Conservation (phyloP, 352 stramenopile species). For the Pythium catenulatum region DNA sequence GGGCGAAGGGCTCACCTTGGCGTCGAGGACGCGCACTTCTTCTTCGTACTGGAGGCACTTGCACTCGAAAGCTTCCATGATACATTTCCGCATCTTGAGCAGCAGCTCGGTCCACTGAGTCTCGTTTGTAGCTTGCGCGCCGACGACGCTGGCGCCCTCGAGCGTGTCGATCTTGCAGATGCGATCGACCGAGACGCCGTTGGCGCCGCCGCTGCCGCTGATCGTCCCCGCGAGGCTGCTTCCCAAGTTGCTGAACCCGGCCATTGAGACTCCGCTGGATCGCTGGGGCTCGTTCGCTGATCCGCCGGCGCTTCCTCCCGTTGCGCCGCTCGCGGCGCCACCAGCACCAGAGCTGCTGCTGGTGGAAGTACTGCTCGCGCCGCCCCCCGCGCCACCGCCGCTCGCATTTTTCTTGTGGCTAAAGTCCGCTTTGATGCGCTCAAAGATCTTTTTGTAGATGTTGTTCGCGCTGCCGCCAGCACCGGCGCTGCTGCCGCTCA, state of each 20-base stretch:
- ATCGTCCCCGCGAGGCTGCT: conserved; percentile 47
- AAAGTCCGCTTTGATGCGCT: conserved; percentile 83
- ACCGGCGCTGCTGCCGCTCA: background rate
- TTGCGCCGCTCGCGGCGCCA: background rate
- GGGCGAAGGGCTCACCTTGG: conserved; percentile 66
- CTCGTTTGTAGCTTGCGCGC: conserved; percentile 84
- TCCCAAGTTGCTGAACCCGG: conserved; percentile 32
- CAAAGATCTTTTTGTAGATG: conserved; percentile 90
- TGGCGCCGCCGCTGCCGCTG: conserved; percentile 13
- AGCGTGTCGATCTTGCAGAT: conserved; percentile 92
- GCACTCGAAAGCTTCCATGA: conserved; percentile 91
- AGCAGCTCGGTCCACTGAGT: conserved; percentile 89
- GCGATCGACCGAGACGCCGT: conserved; percentile 67
- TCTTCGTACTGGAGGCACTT: conserved; percentile 91
- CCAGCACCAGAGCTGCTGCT: background rate
- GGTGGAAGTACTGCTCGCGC: conserved; percentile 19
- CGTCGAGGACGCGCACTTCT: conserved; percentile 78
- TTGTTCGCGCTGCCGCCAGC: background rate
- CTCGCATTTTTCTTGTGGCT: conserved; percentile 68
- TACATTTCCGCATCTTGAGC: conserved; percentile 79
- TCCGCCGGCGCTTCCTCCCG: background rate
- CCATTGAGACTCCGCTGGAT: conserved; percentile 17
- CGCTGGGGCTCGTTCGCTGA: background rate
- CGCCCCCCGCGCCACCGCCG: background rate
- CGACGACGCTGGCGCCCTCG: conserved; percentile 82